These are phyloP conservation scores for Boletus vinaceobasis DNA, from an alignment of 768 basidiomycete genomes.

Conservation along the genomic window DNA sequence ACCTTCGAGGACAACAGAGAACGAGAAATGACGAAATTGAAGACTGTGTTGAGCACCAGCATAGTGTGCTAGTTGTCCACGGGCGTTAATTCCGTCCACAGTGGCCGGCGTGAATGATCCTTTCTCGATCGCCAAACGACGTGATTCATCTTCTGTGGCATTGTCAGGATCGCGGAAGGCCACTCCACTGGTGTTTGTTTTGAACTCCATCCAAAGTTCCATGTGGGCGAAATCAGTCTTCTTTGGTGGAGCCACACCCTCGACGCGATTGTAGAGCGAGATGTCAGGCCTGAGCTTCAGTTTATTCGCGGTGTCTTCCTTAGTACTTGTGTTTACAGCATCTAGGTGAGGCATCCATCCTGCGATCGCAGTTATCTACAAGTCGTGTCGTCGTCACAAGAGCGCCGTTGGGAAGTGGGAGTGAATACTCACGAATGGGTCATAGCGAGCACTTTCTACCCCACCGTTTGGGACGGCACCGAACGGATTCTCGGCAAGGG, in stretches of 20 bases:
- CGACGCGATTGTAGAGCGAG: background rate
- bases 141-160: background rate
- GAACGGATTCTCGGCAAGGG: no score
- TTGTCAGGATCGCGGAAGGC: no score
- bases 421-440: no score
- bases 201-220: background rate
- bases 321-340: conserved; percentile 1
- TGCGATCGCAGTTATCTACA: background rate
- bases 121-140: background rate
- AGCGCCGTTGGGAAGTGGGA: no score
- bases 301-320: background rate
- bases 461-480: no score
- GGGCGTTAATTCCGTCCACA: background rate
- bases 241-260: background rate
- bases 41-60: conserved; percentile 16
- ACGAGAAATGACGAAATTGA: conserved; percentile 33
- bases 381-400: no score
- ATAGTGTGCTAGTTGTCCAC: conserved; percentile 27
- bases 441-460: no score
- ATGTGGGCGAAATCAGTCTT: background rate
- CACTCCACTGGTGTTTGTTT: no score
- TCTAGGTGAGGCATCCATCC: background rate
- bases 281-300: background rate
- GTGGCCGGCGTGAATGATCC: background rate
- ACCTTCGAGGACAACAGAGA: conserved; percentile 29